These are phyloP conservation scores for Areca catechu DNA, from an alignment of 176 grass and related monocot species.

Conservation along the genomic window DNA sequence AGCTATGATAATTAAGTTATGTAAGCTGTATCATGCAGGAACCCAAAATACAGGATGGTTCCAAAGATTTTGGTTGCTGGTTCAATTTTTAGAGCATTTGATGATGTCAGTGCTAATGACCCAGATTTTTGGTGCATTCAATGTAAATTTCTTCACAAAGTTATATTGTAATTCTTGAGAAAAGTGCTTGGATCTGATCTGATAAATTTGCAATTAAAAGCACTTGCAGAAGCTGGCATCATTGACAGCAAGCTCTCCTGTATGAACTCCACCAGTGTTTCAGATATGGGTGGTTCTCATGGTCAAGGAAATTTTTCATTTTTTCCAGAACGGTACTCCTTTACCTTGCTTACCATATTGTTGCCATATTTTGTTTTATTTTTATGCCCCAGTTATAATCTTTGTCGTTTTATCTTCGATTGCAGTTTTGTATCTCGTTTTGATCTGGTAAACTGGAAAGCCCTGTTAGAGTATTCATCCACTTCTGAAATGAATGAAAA, in stretches of 20 bases:
- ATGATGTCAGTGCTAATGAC: slow-evolving; percentile 62
- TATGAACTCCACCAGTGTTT: slow-evolving; percentile 27
- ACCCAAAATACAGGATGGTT: slow-evolving; percentile 55
- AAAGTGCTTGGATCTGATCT: slow-evolving; percentile 10
- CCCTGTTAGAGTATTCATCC: slow-evolving; percentile 57
- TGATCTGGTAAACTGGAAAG: slow-evolving; percentile 81
- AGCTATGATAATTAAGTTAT: not conserved
- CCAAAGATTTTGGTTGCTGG: slow-evolving; percentile 35
- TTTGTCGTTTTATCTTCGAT: slow-evolving; percentile 4
- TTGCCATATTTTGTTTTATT: slow-evolving; percentile 12
- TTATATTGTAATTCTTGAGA: not conserved
- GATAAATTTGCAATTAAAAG: slow-evolving; percentile 36
- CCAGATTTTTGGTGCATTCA: slow-evolving; percentile 94
- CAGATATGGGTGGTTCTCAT: slow-evolving; percentile 10
- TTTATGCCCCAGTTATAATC: slow-evolving; percentile 9
- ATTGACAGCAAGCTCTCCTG: slow-evolving; percentile 54
- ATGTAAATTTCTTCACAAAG: slow-evolving; percentile 45
- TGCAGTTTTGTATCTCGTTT: slow-evolving; percentile 71
- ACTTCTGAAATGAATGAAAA: slow-evolving; percentile 46
- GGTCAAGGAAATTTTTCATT: slow-evolving; percentile 34
- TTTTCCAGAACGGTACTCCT: slow-evolving; percentile 64
- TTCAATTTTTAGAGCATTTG: slow-evolving; percentile 45
- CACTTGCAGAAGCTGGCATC: slow-evolving; percentile 87
- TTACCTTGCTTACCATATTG: not conserved
- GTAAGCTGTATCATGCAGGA: slow-evolving; percentile 32